phyloP scores from a whole-genome alignment of 441 rosid genomes.

The Mallotus repandus region DNA sequence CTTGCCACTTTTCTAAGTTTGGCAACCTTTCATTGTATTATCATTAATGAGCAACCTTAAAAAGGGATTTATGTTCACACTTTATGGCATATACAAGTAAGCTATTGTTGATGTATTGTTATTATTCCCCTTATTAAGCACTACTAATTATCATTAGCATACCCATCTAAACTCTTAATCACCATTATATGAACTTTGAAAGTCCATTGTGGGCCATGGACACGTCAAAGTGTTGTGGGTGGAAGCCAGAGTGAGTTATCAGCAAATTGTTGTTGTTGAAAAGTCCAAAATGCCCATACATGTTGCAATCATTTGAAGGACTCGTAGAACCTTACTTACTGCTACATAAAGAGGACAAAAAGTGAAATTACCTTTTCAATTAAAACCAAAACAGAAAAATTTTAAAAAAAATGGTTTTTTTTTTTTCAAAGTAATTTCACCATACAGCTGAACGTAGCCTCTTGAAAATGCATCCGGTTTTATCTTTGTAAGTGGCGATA shows the following conservation, averaged over 20 bases:
- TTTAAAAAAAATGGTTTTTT: background rate
- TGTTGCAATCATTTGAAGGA: background rate
- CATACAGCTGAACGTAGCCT: background rate
- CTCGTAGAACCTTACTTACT: background rate
- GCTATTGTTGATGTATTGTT: slow-evolving; percentile 8
- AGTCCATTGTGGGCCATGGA: slow-evolving; percentile 3
- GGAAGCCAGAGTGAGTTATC: slow-evolving; percentile 12
- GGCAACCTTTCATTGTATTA: slow-evolving; percentile 1
- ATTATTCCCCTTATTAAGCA: background rate
- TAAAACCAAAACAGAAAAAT: background rate
- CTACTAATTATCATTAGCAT: background rate
- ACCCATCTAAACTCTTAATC: background rate
- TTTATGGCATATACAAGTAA: background rate
- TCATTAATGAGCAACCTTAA: slow-evolving; percentile 8
- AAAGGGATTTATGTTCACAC: background rate
- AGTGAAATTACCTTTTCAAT: slow-evolving; percentile 6
- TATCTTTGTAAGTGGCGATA: background rate
- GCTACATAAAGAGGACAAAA: slow-evolving; percentile 15
- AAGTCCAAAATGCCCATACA: slow-evolving; percentile 12
- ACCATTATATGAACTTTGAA: background rate
- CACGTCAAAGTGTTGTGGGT: background rate
- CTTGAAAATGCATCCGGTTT: background rate
- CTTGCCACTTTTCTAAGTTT: slow-evolving; percentile 9
- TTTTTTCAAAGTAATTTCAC: background rate
- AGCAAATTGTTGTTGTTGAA: background rate